phyloP scores from a whole-genome alignment of 768 basidiomycete genomes.

The Daedalea quercina region DNA sequence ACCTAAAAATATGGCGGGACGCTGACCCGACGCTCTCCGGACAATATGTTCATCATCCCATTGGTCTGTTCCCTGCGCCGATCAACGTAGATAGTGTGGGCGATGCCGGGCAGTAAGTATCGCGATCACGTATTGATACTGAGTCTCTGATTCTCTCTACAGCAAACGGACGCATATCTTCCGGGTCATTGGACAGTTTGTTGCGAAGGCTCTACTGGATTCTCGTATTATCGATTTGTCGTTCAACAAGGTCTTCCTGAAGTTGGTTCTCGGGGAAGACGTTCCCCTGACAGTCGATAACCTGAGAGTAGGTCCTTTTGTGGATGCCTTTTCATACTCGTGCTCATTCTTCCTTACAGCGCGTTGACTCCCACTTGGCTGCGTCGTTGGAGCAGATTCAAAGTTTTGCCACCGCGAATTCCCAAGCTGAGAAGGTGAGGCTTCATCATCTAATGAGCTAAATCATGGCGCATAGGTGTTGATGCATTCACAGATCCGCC shows the following conservation, averaged over 20 bases:
- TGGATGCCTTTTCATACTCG: background rate
- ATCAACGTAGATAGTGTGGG: constrained; percentile 61
- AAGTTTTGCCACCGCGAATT: constrained; percentile 47
- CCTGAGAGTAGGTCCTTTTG: constrained; percentile 50
- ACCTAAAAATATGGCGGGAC: constrained; percentile 89
- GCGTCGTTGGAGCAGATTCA: constrained; percentile 80
- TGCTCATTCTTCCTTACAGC: constrained; percentile 32
- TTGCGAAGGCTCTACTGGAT: constrained; percentile 95
- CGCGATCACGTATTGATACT: background rate
- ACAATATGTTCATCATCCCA: constrained; percentile 76
- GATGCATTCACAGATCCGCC: constrained; percentile 15
- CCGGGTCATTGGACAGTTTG: constrained; percentile 89
- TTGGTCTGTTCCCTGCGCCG: constrained; percentile 86
- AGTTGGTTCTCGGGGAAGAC: constrained; percentile 80
- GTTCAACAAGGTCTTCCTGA: constrained; percentile 93
- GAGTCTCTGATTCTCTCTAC: background rate
- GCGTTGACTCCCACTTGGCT: constrained; percentile 80
- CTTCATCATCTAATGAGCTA: background rate
- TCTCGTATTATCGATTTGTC: constrained; percentile 95
- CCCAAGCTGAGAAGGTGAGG: constrained; percentile 46
- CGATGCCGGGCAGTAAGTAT: constrained; percentile 69
- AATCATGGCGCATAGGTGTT: no score
- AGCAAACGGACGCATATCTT: constrained; percentile 85
- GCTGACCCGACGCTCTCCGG: constrained; percentile 57
- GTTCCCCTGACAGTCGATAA: constrained; percentile 79